Conservation (phyloP, 805 yeast species). For the Millerago galiae region DNA sequence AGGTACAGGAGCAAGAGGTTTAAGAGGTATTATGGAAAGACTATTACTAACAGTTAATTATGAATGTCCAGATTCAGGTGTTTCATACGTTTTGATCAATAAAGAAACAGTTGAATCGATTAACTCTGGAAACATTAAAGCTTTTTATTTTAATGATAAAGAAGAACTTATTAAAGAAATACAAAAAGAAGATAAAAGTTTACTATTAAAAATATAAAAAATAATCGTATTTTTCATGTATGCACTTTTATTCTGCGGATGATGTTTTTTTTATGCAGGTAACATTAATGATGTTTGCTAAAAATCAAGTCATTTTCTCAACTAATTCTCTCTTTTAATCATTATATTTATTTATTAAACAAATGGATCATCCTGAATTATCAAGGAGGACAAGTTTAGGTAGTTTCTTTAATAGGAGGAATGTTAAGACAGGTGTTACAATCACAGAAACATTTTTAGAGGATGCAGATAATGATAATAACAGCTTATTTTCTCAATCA, state of each 20-base stretch:
- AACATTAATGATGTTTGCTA: too few relatives aligned
- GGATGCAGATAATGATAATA: too few relatives aligned
- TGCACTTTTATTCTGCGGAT: not conserved
- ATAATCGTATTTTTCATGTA: not conserved
- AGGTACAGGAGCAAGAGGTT: slow-evolving; percentile 59
- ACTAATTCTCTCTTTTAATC: too few relatives aligned
- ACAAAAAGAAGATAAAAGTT: slow-evolving; percentile 33
- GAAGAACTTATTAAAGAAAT: slow-evolving; percentile 38
- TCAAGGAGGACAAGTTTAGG: not conserved
- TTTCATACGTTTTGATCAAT: slow-evolving; percentile 43
- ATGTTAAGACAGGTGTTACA: not conserved
- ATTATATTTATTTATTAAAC: too few relatives aligned
- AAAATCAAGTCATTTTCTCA: too few relatives aligned
- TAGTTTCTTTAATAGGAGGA: slow-evolving; percentile 1
- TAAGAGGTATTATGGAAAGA: slow-evolving; percentile 49
- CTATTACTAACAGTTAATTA: slow-evolving; percentile 44
- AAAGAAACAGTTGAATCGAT: slow-evolving; percentile 36
- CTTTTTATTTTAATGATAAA: slow-evolving; percentile 40
- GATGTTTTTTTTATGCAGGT: too few relatives aligned
- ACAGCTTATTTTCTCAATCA: too few relatives aligned
- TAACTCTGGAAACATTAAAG: slow-evolving; percentile 28
- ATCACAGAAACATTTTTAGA: not conserved
- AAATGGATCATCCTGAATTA: slow-evolving; percentile 1
- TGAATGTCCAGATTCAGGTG: slow-evolving; percentile 54
- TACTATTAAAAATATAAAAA: slow-evolving; percentile 20